A percentile compares a stretch with the other conserved stretches of the same genome.
Conservation (phyloP, 2,329 filamentous ascomycete genomes). For the Laburnicola sp. region DNA sequence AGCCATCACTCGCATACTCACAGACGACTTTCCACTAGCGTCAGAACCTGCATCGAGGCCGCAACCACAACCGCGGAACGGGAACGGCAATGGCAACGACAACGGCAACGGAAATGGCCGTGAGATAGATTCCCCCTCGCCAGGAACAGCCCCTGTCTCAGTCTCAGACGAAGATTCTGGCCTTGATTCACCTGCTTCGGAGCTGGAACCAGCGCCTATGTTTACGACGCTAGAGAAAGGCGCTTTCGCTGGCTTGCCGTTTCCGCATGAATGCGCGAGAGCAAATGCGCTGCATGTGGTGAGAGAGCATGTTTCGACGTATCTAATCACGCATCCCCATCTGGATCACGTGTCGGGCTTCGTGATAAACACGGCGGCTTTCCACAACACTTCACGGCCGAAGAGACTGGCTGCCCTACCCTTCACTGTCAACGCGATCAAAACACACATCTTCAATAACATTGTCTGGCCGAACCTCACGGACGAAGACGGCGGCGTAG, state of each 20-base stretch:
- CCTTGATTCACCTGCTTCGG: conserved; percentile 29
- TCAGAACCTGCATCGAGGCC: conserved; percentile 24
- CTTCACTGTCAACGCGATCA: conserved; percentile 88
- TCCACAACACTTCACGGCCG: conserved; percentile 73
- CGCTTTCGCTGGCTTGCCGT: conserved; percentile 76
- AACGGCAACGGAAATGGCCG: conserved; percentile 20
- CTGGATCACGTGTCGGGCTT: conserved; percentile 91
- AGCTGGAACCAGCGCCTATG: conserved; percentile 41
- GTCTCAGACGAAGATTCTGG: conserved; percentile 37
- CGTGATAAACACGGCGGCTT: conserved; percentile 87
- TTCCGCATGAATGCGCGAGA: conserved; percentile 67
- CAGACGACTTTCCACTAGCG: conserved; percentile 56
- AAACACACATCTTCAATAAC: conserved; percentile 95
- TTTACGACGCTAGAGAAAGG: conserved; percentile 63
- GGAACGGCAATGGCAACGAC: conserved; percentile 10
- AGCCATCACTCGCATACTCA: conserved; percentile 78
- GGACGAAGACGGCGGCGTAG: conserved; percentile 92
- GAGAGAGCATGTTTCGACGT: conserved; percentile 78
- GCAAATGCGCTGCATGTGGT: conserved; percentile 84
- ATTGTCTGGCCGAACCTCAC: conserved; percentile 97
- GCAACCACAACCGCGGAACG: conserved; percentile 19
- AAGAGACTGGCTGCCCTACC: conserved; percentile 87
- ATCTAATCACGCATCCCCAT: conserved; percentile 95
- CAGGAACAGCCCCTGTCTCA: conserved; percentile 23
- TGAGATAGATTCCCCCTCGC: conserved; percentile 30